These are phyloP conservation scores for Fistulinella staudtii DNA, from an alignment of 1,284 basidiomycete genomes.

Conservation along the genomic window DNA sequence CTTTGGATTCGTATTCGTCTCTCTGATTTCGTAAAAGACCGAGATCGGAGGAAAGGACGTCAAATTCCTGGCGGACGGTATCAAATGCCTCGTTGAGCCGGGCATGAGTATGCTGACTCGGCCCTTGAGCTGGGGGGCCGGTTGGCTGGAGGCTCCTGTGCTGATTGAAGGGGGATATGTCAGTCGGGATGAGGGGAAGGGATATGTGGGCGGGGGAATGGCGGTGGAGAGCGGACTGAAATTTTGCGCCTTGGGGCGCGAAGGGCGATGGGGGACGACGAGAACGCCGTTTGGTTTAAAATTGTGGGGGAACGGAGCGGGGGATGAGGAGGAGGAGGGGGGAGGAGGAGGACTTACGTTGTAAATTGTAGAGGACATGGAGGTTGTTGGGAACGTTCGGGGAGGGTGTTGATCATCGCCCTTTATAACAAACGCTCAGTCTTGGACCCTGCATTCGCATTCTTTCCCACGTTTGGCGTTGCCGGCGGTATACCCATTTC, in stretches of 20 bases:
- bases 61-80: slow-evolving; percentile 83
- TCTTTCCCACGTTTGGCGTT: slow-evolving; percentile 36
- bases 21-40: slow-evolving; percentile 69
- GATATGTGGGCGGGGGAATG: background rate
- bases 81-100: slow-evolving; percentile 82
- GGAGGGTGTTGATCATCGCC: slow-evolving; percentile 38
- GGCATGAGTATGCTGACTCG: slow-evolving; percentile 36
- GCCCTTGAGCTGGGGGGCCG: slow-evolving; percentile 44
- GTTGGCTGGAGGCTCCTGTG: slow-evolving; percentile 65
- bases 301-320: background rate
- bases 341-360: slow-evolving; percentile 36
- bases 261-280: background rate
- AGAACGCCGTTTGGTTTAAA: background rate
- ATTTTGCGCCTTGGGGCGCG: slow-evolving; percentile 24
- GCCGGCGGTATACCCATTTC: slow-evolving; percentile 34
- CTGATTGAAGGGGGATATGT: slow-evolving; percentile 35
- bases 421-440: slow-evolving; percentile 35
- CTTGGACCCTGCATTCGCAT: slow-evolving; percentile 33
- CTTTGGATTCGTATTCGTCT: slow-evolving; percentile 88
- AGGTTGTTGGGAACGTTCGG: slow-evolving; percentile 36
- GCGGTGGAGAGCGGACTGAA: slow-evolving; percentile 12
- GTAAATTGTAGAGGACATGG: slow-evolving; percentile 47
- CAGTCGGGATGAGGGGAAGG: slow-evolving; percentile 10
- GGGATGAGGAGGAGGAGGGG: background rate
- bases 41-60: slow-evolving; percentile 70